Conservation (phyloP, 805 yeast genomes). For the Spathaspora sp. region DNA sequence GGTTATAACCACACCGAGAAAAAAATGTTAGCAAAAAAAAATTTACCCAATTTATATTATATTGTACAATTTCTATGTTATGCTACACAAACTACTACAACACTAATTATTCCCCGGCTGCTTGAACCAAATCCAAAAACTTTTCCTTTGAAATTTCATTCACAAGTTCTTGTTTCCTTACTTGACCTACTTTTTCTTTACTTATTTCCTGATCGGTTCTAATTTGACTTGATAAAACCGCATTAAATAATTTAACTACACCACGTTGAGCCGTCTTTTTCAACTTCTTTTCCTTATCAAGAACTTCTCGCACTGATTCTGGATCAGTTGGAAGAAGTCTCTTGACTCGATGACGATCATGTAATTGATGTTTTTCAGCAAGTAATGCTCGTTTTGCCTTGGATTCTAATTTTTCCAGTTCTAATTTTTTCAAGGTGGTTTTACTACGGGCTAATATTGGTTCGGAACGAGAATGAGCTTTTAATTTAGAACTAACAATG, state of each 20-base stretch:
- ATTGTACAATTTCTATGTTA: not conserved
- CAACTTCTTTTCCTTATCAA: conserved; percentile 66
- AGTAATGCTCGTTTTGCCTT: conserved; percentile 72
- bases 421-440: conserved; percentile 63
- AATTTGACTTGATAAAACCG: conserved; percentile 74
- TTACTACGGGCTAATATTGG: conserved; percentile 89
- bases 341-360: conserved; percentile 64
- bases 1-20: not conserved
- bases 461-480: conserved; percentile 84
- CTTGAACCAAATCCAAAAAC: conserved; percentile 82
- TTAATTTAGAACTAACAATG: conserved; percentile 77
- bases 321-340: conserved; percentile 68
- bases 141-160: conserved; percentile 85
- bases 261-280: conserved; percentile 86
- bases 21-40: not conserved
- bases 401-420: conserved; percentile 75
- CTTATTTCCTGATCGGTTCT: conserved; percentile 49
- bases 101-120: conserved; percentile 46
- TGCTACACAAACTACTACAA: not conserved
- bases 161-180: conserved; percentile 56
- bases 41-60: not conserved
- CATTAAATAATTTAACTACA: conserved; percentile 80
- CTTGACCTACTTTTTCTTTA: conserved; percentile 42
- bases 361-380: conserved; percentile 64
- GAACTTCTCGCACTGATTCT: conserved; percentile 49